Percentiles rank a stretch among this genome's conserved stretches.
phyloP scores from a whole-genome alignment of 805 yeast genomes.

The Wickerhamomyces silvicola region DNA sequence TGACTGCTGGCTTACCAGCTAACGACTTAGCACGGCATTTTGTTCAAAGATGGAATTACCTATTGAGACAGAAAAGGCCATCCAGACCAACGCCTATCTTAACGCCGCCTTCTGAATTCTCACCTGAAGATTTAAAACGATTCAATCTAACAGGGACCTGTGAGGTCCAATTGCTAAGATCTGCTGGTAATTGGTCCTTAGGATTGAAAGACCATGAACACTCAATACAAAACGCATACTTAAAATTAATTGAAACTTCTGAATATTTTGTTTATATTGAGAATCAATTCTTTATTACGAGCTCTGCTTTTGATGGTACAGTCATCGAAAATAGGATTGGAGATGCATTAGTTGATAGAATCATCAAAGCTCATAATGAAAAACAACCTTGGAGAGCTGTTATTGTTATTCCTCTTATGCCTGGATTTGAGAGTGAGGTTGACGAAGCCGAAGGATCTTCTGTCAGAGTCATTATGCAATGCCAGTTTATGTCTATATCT shows the following conservation, averaged over 20 bases:
- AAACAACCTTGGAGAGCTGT: constrained; percentile 83
- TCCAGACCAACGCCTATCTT: constrained; percentile 88
- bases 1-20: constrained; percentile 90
- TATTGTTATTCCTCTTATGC: constrained; percentile 91
- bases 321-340: constrained; percentile 85
- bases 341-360: constrained; percentile 95
- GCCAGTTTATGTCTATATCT: constrained; percentile 90
- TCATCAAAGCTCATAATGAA: constrained; percentile 77
- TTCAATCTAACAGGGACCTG: constrained; percentile 70
- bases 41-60: constrained; percentile 95
- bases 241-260: constrained; percentile 84
- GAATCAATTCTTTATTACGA: constrained; percentile 89
- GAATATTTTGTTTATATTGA: constrained; percentile 93
- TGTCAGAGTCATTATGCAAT: constrained; percentile 93
- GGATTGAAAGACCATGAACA: constrained; percentile 82
- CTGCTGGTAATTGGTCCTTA: constrained; percentile 89
- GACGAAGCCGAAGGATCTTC: constrained; percentile 91
- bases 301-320: constrained; percentile 81
- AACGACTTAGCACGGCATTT: constrained; percentile 90
- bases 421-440: constrained; percentile 92
- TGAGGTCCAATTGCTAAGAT: constrained; percentile 83
- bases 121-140: constrained; percentile 59
- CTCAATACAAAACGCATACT: constrained; percentile 88
- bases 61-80: constrained; percentile 88
- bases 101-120: constrained; percentile 87